Conservation (phyloP, 805 yeast genomes). For the Peterozyma toletana region DNA sequence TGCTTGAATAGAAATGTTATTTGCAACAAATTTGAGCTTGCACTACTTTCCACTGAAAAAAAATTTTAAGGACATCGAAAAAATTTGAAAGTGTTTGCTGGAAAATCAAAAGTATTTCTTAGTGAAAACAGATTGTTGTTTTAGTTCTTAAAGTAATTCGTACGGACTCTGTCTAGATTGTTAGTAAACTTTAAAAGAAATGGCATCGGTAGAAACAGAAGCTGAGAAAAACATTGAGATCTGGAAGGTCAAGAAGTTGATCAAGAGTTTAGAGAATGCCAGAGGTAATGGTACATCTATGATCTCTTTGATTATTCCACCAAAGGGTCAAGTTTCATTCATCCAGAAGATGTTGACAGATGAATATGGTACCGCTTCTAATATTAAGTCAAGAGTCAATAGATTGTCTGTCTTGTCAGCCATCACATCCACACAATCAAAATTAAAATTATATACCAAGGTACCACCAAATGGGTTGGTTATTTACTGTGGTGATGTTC, state of each 20-base stretch:
- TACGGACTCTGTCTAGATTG: no score
- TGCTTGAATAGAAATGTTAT: no score
- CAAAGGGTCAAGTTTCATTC: slow-evolving; percentile 87
- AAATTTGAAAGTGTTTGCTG: no score
- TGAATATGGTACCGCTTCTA: slow-evolving; percentile 98
- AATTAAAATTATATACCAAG: slow-evolving; percentile 78
- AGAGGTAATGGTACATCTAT: slow-evolving; percentile 99
- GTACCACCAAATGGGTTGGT: slow-evolving; percentile 96
- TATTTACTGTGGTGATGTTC: slow-evolving; percentile 95
- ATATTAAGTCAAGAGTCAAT: slow-evolving; percentile 96
- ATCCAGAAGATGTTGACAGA: slow-evolving; percentile 89
- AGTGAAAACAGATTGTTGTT: no score
- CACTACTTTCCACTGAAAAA: no score
- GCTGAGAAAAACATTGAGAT: slow-evolving; percentile 97
- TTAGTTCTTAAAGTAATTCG: no score
- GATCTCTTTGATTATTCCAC: slow-evolving; percentile 95
- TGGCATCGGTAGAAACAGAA: slow-evolving; percentile 39
- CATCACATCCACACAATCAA: slow-evolving; percentile 96
- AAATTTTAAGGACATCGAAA: no score
- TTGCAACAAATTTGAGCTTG: no score
- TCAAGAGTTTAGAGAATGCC: slow-evolving; percentile 81
- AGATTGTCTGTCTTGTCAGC: slow-evolving; percentile 93
- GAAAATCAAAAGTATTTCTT: no score
- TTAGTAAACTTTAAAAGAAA: no score
- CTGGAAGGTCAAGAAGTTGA: slow-evolving; percentile 96